Base-by-base conservation (phyloP, 352 stramenopile species). In the Pythium apleroticum region DNA sequence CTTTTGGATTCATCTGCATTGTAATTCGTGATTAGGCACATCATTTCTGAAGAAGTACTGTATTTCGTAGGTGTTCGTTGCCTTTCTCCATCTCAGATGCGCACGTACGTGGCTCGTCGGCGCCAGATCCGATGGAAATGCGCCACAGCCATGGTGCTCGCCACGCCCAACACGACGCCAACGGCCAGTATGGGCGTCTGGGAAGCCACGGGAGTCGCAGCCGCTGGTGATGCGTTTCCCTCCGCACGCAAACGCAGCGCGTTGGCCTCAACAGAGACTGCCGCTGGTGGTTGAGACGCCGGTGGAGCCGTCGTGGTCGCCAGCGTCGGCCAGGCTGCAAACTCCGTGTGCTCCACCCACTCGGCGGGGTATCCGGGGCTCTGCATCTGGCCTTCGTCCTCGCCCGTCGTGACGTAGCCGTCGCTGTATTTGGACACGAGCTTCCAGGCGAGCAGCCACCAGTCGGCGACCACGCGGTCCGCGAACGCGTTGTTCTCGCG, bases 381-480 rank as follows among this genome's bases (percentile, higher is more conserved):
- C 9, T 73, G 37, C 71, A 84, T 81, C 24, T 88, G 66, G 4
- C 66, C 63, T 0, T 75, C 67, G 22, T 66, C 56, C 56, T 93
- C 84, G 19, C 84, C 82, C 5, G 76, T 89, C 12, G 79, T 89
- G 57, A 86, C 63, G 66, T 88, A 90, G 30, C 84, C 84, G 35
- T 89, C 75, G 54, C 79, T 90, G 63, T 82, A 93, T 63, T 91
- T 92, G 56, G 76, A 74, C 9, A 90, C 71, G 22, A 92, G 59
- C 17, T 57, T 73, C 84, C 84, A 92, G 14, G 80, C 81, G 10
- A 91, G 68, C 17, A 67, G 33, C 81, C 81, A 90, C 84, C 84
- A 90, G 22, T 78, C 62, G 0, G 73, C 48, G 14, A 90, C 81
- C 3, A 92, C 80, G 3, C 72, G 48, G 28, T 76, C 63, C 1